A percentile compares a stretch with the other conserved stretches of the same genome.
Evolutionary conservation across 805 yeast species (phyloP).

Genomic region (Lachancea sp.): DNA sequence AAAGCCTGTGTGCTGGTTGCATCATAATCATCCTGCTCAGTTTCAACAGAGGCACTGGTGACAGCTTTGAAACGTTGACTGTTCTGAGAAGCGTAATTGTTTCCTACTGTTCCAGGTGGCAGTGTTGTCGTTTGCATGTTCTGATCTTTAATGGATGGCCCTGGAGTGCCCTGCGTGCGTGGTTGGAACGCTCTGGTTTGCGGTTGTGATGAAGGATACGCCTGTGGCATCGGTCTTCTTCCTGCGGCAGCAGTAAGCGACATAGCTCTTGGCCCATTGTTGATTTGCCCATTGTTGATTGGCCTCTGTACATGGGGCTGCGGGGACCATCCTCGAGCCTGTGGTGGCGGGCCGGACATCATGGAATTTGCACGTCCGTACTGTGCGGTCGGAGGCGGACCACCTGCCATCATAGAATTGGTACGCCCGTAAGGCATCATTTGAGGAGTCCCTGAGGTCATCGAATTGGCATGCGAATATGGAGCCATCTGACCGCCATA

Average conservation of each 20-base stretch:
- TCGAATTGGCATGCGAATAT: not conserved
- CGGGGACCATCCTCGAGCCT: slow-evolving; percentile 3
- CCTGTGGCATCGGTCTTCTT: slow-evolving; percentile 11
- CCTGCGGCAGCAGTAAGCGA: slow-evolving; percentile 20
- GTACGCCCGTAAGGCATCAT: not conserved
- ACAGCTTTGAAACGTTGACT: not conserved
- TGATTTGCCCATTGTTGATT: slow-evolving; percentile 8
- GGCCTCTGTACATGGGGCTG: slow-evolving; percentile 7
- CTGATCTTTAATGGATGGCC: not conserved
- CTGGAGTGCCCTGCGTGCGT: not conserved
- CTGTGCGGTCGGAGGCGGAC: slow-evolving; percentile 5
- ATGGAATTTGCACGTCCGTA: slow-evolving; percentile 9
- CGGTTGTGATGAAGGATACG: not conserved
- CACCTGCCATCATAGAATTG: slow-evolving; percentile 3
- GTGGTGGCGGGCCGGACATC: slow-evolving; percentile 12
- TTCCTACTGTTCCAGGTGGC: too few species aligned
- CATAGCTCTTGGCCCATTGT: slow-evolving; percentile 29
- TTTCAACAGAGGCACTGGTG: not conserved
- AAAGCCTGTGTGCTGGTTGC: not conserved
- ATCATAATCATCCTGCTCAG: not conserved
- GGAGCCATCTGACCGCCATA: not conserved
- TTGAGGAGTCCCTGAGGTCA: not conserved
- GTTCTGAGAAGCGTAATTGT: not conserved
- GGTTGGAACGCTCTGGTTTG: not conserved
- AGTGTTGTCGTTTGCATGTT: too few species aligned